Base-by-base conservation (phyloP, 352 stramenopile species). In the Saprolegnia diclina region DNA sequence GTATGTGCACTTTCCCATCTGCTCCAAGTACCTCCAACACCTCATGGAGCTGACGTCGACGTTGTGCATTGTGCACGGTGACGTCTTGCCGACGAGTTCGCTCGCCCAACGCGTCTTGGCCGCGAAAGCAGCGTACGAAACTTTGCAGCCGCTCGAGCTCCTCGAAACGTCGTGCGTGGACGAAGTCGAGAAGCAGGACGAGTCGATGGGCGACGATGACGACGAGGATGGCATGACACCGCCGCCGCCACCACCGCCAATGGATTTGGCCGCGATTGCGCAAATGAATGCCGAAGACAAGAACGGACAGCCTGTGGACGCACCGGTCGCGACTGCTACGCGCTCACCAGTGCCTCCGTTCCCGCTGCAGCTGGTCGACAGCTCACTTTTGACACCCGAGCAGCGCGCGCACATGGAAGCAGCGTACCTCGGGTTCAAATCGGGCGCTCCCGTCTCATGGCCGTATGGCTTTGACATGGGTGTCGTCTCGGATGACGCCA, bases 221-320 rank as follows among this genome's bases (percentile, higher is more conserved):
- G 72, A 77, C 54, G 73, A 69, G 56, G 67, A 64, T 38, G 16
- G 50, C 32, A 11, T 65, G 74, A 57, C 54, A 70, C 70, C 65
- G 71, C 42, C 72, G 67, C 66, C 76, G 72, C 55, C 50, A 61
- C 26, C 32, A 44, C 74, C 83, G 0, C 84, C 89, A 70, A 87
- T 94, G 54, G 91, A 83, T 19, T 72, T 92, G 13, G 91, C 83
- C 6, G 83, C 83, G 18, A 92, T 92, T 61, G 86, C 86, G n/a
- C 88, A 92, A 65, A 94, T 94, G 85, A 85, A 90, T 29, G 85
- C 75, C 18, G 86, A 92, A 71, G 86, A 94, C 73, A 90, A 73
- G 29, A 83, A 90, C 56, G 82, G 89, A 9, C 78, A 85, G n/a
- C 64, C 79, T 50, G n/a, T 24, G 52, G 52, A 59, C 35, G 9